These are phyloP conservation scores for Cyberlindnera amylophila DNA, from an alignment of 805 yeast species.

Conservation along the genomic window DNA sequence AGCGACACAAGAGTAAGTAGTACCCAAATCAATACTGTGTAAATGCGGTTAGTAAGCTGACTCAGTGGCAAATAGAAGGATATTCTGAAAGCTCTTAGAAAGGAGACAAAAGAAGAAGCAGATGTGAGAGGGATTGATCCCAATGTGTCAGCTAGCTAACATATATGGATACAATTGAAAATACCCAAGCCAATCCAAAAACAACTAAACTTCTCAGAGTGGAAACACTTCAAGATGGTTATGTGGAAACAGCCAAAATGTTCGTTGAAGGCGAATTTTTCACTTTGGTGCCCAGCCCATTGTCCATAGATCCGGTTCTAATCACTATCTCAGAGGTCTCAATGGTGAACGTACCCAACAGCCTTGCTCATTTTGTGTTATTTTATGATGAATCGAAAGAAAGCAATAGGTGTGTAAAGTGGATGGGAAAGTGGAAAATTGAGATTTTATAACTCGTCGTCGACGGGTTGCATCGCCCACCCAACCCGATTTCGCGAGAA, in stretches of 20 bases:
- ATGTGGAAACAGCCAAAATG: too few relatives aligned
- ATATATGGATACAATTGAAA: too few relatives aligned
- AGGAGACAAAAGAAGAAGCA: too few relatives aligned
- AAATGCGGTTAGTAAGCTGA: conserved; percentile 3
- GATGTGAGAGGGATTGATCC: too few relatives aligned
- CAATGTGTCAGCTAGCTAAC: too few relatives aligned
- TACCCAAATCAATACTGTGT: conserved; percentile 31
- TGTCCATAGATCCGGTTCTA: not conserved
- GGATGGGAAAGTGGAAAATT: conserved; percentile 5
- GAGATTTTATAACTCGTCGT: conserved; percentile 13
- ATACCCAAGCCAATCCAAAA: too few relatives aligned
- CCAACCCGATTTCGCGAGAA: too few relatives aligned
- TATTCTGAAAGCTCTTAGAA: not conserved
- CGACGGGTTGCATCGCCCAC: conserved; percentile 3
- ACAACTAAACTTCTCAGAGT: too few relatives aligned
- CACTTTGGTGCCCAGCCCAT: not conserved
- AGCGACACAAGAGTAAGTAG: conserved; percentile 81
- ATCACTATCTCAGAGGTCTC: not conserved
- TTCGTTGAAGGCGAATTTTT: too few relatives aligned
- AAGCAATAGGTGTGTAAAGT: not conserved
- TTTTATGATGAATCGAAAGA: not conserved
- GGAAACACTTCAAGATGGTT: too few relatives aligned
- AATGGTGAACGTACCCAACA: conserved; percentile 47
- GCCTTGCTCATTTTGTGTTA: conserved; percentile 36
- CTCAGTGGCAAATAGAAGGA: not conserved